Conservation (phyloP, 1,139 yeast species). For the Sugiyamaella xylanicola region DNA sequence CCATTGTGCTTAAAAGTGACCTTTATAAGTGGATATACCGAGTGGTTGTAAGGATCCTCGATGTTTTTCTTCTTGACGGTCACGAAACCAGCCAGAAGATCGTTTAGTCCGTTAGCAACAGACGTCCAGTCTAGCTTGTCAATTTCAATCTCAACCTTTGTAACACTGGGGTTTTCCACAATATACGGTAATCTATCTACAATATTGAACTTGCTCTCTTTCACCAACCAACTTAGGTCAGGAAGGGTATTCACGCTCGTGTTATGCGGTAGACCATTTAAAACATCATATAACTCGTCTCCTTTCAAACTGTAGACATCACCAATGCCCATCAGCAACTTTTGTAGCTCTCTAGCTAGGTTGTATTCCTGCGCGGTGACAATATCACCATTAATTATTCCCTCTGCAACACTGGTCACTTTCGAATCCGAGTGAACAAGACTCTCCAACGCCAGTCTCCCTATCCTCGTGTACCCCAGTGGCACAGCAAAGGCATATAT, state of each 20-base stretch:
- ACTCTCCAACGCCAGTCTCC: conserved; percentile 67
- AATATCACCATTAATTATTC: conserved; percentile 27
- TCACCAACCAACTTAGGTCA: conserved; percentile 31
- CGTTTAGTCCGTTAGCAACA: conserved; percentile 33
- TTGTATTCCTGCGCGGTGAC: conserved; percentile 33
- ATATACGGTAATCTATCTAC: conserved; percentile 23
- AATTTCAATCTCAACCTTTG: conserved; percentile 29
- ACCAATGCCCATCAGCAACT: conserved; percentile 34
- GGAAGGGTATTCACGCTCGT: not conserved
- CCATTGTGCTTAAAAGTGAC: conserved; percentile 1
- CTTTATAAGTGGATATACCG: conserved; percentile 2
- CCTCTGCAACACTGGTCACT: conserved; percentile 33
- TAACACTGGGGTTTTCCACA: conserved; percentile 16
- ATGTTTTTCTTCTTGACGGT: conserved; percentile 28
- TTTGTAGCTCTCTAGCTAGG: conserved; percentile 31
- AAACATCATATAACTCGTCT: conserved; percentile 22
- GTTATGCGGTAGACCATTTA: conserved; percentile 17
- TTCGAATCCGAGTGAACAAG: conserved; percentile 43
- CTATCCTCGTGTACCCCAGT: conserved; percentile 49
- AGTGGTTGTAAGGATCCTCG: conserved; percentile 35
- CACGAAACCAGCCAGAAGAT: conserved; percentile 25
- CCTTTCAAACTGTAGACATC: conserved; percentile 31
- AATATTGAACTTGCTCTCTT: conserved; percentile 17
- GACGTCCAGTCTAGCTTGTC: conserved; percentile 36
- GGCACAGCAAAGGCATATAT: conserved; percentile 34